Conservation (phyloP, 257 asterid genomes). For the Verbascum thapsus region DNA sequence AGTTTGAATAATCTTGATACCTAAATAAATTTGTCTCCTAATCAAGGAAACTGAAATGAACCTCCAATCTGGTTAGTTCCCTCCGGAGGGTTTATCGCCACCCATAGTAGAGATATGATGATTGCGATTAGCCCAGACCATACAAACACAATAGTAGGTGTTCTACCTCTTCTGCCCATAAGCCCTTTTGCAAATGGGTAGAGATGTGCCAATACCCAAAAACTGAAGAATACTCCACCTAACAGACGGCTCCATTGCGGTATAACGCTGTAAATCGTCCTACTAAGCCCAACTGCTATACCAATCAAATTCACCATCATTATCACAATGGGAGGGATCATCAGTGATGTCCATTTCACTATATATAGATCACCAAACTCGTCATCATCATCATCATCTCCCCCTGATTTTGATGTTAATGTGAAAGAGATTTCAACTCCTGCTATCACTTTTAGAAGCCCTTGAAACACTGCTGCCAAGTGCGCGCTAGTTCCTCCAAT, state of each 20-base stretch:
- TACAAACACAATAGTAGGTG: conserved; percentile 65
- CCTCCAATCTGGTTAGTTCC: conserved; percentile 69
- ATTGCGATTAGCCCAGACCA: conserved; percentile 77
- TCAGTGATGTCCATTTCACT: too few relatives aligned
- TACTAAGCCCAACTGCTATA: conserved; percentile 65
- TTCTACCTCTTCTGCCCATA: conserved; percentile 70
- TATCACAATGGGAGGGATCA: conserved; percentile 68
- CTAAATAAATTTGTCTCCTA: neutral
- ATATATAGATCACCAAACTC: too few relatives aligned
- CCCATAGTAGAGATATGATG: conserved; percentile 73
- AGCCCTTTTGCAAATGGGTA: conserved; percentile 75
- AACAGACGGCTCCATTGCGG: conserved; percentile 74
- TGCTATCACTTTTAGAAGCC: conserved; percentile 59
- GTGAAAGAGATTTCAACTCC: too few relatives aligned
- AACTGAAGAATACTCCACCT: conserved; percentile 74
- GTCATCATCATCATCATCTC: too few relatives aligned
- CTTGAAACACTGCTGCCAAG: conserved; percentile 72
- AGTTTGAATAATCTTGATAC: conserved; percentile 14
- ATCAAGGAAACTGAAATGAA: conserved; percentile 68
- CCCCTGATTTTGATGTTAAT: too few relatives aligned
- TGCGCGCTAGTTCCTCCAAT: conserved; percentile 80
- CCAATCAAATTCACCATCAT: conserved; percentile 71
- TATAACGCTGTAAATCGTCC: conserved; percentile 63
- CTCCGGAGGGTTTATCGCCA: conserved; percentile 64
- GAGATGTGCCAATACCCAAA: conserved; percentile 74